A percentile compares a stretch with the other conserved stretches of the same genome.
phyloP scores from a whole-genome alignment of 345 rosid species.

The Leavenworthia alabamica region DNA sequence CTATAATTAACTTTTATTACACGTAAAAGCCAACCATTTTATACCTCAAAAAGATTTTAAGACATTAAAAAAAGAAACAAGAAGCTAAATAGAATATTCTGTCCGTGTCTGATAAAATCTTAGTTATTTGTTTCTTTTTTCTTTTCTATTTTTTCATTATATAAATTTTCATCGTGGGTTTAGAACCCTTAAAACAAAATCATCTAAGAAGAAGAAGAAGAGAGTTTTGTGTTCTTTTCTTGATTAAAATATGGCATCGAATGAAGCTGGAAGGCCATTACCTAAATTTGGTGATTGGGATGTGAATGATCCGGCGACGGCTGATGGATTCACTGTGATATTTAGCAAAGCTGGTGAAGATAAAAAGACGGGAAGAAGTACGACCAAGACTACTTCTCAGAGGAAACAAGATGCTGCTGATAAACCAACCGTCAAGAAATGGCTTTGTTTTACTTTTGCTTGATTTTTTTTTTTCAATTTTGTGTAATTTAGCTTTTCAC shows the following conservation, averaged over 20 bases:
- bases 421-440: slow-evolving; percentile 32
- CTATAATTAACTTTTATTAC: slow-evolving; percentile 24
- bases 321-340: slow-evolving; percentile 41
- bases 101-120: slow-evolving; percentile 17
- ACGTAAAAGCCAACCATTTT: slow-evolving; percentile 14
- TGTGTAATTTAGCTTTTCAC: no score
- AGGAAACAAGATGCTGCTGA: slow-evolving; percentile 27
- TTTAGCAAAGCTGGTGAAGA: slow-evolving; percentile 43
- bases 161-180: slow-evolving; percentile 8
- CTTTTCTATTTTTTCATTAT: slow-evolving; percentile 14
- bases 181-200: background rate
- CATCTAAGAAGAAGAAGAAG: background rate
- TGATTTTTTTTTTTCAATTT: background rate
- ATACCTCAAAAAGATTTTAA: slow-evolving; percentile 14
- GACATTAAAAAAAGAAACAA: slow-evolving; percentile 20
- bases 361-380: slow-evolving; percentile 30
- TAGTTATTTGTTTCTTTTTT: slow-evolving; percentile 8
- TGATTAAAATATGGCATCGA: no score
- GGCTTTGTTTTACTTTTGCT: no score
- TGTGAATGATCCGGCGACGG: slow-evolving; percentile 42
- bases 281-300: slow-evolving; percentile 47
- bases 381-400: slow-evolving; percentile 24
- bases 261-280: no score
- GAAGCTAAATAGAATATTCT: slow-evolving; percentile 12
- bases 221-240: background rate